These are phyloP conservation scores for Coccinonectria pachysandricola DNA, from an alignment of 2,329 filamentous ascomycete genomes.

Conservation along the genomic window DNA sequence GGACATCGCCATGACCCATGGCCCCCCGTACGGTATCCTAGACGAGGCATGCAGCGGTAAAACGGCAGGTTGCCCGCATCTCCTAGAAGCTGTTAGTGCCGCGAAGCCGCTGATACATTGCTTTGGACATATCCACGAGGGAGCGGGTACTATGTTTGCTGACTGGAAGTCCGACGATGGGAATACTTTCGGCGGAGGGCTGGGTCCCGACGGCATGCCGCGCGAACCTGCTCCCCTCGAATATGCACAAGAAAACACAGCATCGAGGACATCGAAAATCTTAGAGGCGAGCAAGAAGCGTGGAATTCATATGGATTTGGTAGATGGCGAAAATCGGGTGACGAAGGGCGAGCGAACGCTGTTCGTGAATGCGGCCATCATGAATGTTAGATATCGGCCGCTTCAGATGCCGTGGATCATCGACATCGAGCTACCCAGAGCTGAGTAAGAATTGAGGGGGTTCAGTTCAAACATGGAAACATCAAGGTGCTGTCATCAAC, in stretches of 20 bases:
- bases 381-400: conserved; percentile 31
- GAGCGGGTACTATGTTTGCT: conserved; percentile 45
- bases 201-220: conserved; percentile 1
- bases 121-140: conserved; percentile 51
- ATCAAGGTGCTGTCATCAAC: too few relatives aligned
- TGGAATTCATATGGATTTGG: conserved; percentile 29
- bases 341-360: conserved; percentile 37
- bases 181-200: too few relatives aligned
- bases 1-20: conserved; percentile 45
- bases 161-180: conserved; percentile 39
- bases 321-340: conserved; percentile 21
- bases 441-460: conserved; percentile 1
- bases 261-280: too few relatives aligned
- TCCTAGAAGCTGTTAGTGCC: conserved; percentile 35
- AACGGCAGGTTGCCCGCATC: conserved; percentile 30
- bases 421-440: conserved; percentile 32
- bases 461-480: too few relatives aligned
- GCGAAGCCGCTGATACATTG: conserved; percentile 40
- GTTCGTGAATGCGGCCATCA: conserved; percentile 50
- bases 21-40: conserved; percentile 41
- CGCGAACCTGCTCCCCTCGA: background rate
- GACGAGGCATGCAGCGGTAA: conserved; percentile 26
- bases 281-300: conserved; percentile 16
- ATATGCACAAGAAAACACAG: too few relatives aligned
- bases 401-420: conserved; percentile 43